Percentiles rank a stretch among this genome's conserved stretches.
Evolutionary conservation across 306 rosid genomes (phyloP).

Genomic region (Delonix regia): DNA sequence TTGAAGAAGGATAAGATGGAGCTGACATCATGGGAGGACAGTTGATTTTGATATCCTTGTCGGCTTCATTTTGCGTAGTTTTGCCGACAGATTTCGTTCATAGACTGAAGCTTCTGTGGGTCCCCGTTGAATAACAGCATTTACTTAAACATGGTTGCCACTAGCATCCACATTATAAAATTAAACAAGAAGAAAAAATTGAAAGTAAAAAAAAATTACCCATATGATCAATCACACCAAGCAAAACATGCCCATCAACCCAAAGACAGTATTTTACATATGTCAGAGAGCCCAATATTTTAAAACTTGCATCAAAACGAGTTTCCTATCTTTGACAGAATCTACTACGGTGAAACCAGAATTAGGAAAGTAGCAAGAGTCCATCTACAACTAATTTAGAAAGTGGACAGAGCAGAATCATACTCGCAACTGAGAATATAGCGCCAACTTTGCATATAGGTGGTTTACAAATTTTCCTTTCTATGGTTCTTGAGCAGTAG

Average conservation of each 20-base stretch:
- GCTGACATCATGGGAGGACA: constrained; percentile 45
- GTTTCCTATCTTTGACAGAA: constrained; percentile 36
- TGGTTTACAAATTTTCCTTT: neutral
- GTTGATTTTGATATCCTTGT: constrained; percentile 40
- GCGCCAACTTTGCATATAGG: constrained; percentile 28
- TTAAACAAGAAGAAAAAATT: neutral
- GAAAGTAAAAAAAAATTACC: constrained; percentile 20
- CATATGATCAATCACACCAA: constrained; percentile 33
- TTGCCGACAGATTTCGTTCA: constrained; percentile 45
- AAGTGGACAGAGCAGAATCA: constrained; percentile 37
- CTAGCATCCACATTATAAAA: constrained; percentile 11
- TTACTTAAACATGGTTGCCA: constrained; percentile 14
- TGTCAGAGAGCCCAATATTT: constrained; percentile 28
- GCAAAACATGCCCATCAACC: constrained; percentile 34
- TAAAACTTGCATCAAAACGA: constrained; percentile 42
- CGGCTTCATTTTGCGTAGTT: constrained; percentile 36
- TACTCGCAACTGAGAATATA: constrained; percentile 42
- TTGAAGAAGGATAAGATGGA: constrained; percentile 37
- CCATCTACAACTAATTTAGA: constrained; percentile 31
- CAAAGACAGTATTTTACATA: constrained; percentile 31
- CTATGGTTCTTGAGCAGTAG: constrained; percentile 47
- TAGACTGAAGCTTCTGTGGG: constrained; percentile 36
- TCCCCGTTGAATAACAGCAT: constrained; percentile 28
- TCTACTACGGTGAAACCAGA: constrained; percentile 28
- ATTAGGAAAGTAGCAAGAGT: constrained; percentile 30